phyloP scores from a whole-genome alignment of 192 early-diverging fungal species.

The Coemansia sp. region DNA sequence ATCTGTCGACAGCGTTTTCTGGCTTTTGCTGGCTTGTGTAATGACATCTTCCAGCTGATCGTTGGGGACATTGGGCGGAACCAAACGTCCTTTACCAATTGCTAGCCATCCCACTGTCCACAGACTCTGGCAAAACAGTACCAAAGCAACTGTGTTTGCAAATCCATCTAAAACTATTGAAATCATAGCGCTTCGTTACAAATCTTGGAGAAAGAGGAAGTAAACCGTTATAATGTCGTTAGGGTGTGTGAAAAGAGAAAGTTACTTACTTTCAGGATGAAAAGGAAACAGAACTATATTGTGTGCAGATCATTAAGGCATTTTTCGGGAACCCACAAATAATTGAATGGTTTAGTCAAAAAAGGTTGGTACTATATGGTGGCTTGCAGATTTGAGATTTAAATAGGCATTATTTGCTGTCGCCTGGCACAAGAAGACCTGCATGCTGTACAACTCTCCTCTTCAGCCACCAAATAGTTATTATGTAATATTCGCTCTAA shows the following conservation, averaged over 20 bases:
- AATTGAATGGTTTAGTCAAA: not conserved
- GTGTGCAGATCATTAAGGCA: not conserved
- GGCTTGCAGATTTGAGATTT: too few species aligned
- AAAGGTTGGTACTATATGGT: too few species aligned
- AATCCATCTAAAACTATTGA: not conserved
- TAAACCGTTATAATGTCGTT: not conserved
- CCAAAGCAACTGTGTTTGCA: constrained; percentile 11
- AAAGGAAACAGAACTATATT: not conserved
- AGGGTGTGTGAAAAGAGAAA: not conserved
- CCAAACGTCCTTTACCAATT: not conserved
- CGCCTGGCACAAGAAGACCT: too few species aligned
- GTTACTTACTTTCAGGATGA: not conserved
- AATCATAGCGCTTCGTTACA: not conserved
- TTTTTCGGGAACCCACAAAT: too few species aligned
- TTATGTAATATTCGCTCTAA: too few species aligned
- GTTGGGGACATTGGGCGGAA: constrained; percentile 1
- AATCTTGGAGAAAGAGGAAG: not conserved
- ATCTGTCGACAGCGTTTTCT: constrained; percentile 1
- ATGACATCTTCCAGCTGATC: not conserved
- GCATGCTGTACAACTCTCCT: too few species aligned
- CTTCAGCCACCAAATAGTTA: too few species aligned
- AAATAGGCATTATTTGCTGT: too few species aligned
- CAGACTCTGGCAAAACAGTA: constrained; percentile 10
- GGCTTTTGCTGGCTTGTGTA: not conserved
- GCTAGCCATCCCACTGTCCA: not conserved